Conservation (phyloP, 116 monocot species). For the Trichopus zeylanicus region DNA sequence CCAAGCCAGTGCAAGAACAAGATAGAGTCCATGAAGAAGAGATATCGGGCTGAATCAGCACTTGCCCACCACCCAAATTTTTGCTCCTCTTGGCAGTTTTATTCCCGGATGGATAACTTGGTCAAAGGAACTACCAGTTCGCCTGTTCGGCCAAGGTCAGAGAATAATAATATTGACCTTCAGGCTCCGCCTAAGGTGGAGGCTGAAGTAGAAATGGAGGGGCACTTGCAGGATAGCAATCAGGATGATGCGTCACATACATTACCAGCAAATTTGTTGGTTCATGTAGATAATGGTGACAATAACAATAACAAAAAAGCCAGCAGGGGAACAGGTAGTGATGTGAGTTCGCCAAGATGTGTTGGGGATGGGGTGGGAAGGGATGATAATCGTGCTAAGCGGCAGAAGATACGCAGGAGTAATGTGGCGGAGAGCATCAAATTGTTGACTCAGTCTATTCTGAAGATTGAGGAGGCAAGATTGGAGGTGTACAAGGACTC, state of each 20-base stretch:
- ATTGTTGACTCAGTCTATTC: conserved; percentile 39
- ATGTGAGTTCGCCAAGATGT: conserved; percentile 21
- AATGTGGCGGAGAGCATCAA: conserved; percentile 45
- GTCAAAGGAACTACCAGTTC: conserved; percentile 24
- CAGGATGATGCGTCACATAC: conserved; percentile 33
- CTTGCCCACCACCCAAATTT: conserved; percentile 2
- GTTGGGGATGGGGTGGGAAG: background rate
- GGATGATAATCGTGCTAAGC: conserved; percentile 15
- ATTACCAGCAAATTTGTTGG: background rate
- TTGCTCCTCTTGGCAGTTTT: conserved; percentile 52
- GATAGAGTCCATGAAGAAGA: conserved; percentile 80
- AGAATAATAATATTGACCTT: conserved; percentile 6
- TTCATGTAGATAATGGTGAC: conserved; percentile 1
- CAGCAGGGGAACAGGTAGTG: conserved; percentile 9
- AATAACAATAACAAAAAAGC: conserved; percentile 11
- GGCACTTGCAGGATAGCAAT: conserved; percentile 22
- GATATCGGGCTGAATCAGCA: conserved; percentile 51
- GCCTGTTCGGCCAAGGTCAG: background rate
- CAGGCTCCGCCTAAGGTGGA: conserved; percentile 17
- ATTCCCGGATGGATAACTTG: conserved; percentile 36
- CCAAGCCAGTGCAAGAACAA: conserved; percentile 87
- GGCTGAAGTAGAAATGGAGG: conserved; percentile 17
- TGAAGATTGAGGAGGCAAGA: conserved; percentile 52
- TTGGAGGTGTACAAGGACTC: conserved; percentile 51
- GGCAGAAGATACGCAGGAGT: conserved; percentile 17